Conservation (phyloP, 2,329 filamentous ascomycete species). For the Botrytis fabae region DNA sequence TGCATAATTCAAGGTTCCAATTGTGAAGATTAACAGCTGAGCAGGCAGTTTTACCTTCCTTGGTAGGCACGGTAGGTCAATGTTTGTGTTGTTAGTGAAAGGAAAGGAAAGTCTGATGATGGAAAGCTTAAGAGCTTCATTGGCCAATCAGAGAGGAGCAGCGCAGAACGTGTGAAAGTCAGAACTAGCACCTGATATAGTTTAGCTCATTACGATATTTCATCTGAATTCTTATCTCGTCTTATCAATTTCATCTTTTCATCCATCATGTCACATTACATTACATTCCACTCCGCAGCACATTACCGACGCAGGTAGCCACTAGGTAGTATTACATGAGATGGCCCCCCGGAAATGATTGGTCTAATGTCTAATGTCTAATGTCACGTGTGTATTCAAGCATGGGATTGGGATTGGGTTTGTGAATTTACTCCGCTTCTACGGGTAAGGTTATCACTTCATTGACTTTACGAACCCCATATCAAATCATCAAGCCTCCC, state of each 20-base stretch:
- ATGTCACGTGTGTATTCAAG: not conserved
- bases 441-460: not conserved
- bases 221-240: not conserved
- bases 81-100: not conserved
- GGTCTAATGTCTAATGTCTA: not conserved
- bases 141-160: conserved; percentile 8
- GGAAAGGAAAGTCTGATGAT: not conserved
- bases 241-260: not conserved
- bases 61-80: not conserved
- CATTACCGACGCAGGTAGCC: not conserved
- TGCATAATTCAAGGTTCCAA: conserved; percentile 3
- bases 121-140: not conserved
- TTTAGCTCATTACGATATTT: not conserved
- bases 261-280: not conserved
- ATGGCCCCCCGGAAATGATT: not conserved
- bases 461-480: not conserved
- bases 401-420: not conserved
- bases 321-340: not conserved
- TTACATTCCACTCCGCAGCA: not conserved
- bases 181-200: not conserved
- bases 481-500: not conserved
- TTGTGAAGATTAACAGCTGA: not conserved
- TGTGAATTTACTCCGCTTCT: not conserved
- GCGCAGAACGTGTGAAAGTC: not conserved
- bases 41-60: not conserved